Percentiles rank a stretch among this genome's conserved stretches.
These are phyloP conservation scores for Jimgerdemannia flammicorona DNA, from an alignment of 192 early-diverging fungal genomes.

Conservation along the genomic window DNA sequence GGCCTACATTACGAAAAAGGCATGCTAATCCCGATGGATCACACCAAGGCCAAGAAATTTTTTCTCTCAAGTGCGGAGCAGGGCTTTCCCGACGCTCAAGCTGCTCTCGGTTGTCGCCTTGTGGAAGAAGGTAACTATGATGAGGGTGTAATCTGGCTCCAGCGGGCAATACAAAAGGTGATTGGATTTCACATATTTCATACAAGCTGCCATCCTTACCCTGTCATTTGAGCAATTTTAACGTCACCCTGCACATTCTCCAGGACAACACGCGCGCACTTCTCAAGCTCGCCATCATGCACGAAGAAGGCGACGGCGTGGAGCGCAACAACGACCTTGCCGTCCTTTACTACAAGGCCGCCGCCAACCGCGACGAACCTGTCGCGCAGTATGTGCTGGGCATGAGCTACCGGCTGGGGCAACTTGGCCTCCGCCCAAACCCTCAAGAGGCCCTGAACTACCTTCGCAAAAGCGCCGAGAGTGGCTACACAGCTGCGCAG, in stretches of 20 bases:
- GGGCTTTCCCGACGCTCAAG: constrained; percentile 27
- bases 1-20: constrained; percentile 32
- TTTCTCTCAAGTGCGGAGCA: constrained; percentile 26
- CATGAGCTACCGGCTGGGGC: constrained; percentile 21
- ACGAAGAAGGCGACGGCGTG: constrained; percentile 28
- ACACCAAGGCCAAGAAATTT: constrained; percentile 19
- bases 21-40: constrained; percentile 7
- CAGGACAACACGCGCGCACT: constrained; percentile 25
- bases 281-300: constrained; percentile 25
- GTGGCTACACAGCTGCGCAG: constrained; percentile 25
- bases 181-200: constrained; percentile 2
- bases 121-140: constrained; percentile 10
- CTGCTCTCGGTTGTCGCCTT: constrained; percentile 24
- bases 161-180: constrained; percentile 26
- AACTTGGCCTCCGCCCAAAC: constrained; percentile 17
- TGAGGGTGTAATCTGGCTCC: constrained; percentile 26
- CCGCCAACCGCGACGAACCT: constrained; percentile 16
- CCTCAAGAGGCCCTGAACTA: constrained; percentile 12
- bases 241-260: background rate
- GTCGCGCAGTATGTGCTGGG: constrained; percentile 29
- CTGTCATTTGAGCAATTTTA: too few species aligned
- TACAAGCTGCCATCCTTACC: too few species aligned
- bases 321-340: constrained; percentile 16
- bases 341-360: constrained; percentile 21
- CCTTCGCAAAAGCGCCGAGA: constrained; percentile 11